Evolutionary conservation across 306 rosid species (phyloP).

Genomic region (Cucurbita argyrosperma): DNA sequence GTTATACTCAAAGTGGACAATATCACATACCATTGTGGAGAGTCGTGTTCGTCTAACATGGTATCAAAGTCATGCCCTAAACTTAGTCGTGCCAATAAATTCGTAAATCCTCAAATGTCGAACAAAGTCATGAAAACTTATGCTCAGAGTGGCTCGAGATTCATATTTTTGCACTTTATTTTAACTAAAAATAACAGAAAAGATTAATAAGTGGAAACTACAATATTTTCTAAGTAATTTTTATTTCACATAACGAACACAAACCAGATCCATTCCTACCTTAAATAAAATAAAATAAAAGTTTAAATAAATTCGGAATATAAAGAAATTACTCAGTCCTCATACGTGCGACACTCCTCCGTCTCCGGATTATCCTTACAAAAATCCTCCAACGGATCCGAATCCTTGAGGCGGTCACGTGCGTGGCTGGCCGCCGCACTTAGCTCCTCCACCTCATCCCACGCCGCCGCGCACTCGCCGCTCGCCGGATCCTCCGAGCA

Average conservation of each 20-base stretch:
- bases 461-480: slow-evolving; percentile 90
- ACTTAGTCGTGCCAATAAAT: too few species aligned
- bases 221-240: background rate
- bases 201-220: background rate
- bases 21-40: too few species aligned
- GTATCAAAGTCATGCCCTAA: too few species aligned
- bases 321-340: slow-evolving; percentile 22
- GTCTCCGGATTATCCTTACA: slow-evolving; percentile 84
- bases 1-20: too few species aligned
- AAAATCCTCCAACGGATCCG: slow-evolving; percentile 66
- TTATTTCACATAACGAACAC: background rate
- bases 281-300: background rate
- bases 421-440: slow-evolving; percentile 99
- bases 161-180: background rate
- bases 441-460: slow-evolving; percentile 99
- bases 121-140: too few species aligned
- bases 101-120: too few species aligned
- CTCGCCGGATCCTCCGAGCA: slow-evolving; percentile 61
- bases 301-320: background rate
- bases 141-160: background rate
- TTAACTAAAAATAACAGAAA: too few species aligned
- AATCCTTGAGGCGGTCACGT: slow-evolving; percentile 36
- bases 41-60: too few species aligned
- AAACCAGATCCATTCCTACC: background rate
- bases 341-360: slow-evolving; percentile 78